Evolutionary conservation across 441 rosid species (phyloP).

Genomic region (Viola pubescens): DNA sequence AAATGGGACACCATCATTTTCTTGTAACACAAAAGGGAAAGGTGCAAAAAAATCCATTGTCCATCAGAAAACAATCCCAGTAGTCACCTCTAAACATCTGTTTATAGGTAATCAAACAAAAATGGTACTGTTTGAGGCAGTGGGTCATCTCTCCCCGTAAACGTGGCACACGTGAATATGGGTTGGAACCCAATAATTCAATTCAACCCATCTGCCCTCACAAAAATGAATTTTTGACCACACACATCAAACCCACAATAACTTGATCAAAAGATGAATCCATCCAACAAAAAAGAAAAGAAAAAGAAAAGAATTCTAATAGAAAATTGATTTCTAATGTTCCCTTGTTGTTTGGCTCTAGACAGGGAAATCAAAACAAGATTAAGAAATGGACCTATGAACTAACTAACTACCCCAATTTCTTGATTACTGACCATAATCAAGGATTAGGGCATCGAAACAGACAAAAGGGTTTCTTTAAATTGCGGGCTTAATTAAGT

Average conservation of each 20-base stretch:
- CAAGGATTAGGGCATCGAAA: not conserved
- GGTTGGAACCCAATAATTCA: conserved; percentile 27
- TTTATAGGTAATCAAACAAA: not conserved
- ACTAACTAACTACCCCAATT: not conserved
- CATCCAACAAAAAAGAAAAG: not conserved
- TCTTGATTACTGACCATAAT: not conserved
- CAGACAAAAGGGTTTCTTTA: no score
- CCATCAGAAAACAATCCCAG: not conserved
- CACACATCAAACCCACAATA: not conserved
- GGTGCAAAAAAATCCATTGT: no score
- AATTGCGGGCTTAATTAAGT: no score
- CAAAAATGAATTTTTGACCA: conserved; percentile 14
- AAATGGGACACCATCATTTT: no score
- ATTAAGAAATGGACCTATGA: not conserved
- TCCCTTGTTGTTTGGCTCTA: conserved; percentile 26
- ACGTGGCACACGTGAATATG: conserved; percentile 32
- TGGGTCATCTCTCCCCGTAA: not conserved
- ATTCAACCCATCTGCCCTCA: conserved; percentile 11
- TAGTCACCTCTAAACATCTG: no score
- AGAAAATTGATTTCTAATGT: not conserved
- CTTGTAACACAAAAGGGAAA: no score
- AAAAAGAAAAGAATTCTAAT: not conserved
- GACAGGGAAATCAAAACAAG: conserved; percentile 27
- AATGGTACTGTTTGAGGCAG: not conserved
- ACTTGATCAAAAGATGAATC: not conserved